phyloP scores from a whole-genome alignment of 768 basidiomycete species.

The Lactarius trivialis region DNA sequence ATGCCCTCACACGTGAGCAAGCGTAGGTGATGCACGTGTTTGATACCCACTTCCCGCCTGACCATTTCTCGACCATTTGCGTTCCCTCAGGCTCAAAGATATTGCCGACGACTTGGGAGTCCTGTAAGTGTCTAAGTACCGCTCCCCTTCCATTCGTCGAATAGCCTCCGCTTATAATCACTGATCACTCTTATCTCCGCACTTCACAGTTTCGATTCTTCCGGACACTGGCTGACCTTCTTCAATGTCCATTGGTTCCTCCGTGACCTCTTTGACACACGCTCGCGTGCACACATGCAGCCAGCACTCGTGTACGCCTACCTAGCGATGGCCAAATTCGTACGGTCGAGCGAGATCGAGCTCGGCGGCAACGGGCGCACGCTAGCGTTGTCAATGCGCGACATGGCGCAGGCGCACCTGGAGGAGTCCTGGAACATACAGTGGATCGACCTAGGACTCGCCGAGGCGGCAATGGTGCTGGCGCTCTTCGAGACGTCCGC shows the following conservation, averaged over 20 bases:
- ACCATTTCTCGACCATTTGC: neutral
- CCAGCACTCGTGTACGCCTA: constrained; percentile 64
- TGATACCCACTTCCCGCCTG: neutral
- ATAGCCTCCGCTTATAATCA: neutral
- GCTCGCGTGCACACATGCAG: constrained; percentile 52
- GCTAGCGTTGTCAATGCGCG: constrained; percentile 51
- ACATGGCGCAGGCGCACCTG: constrained; percentile 49
- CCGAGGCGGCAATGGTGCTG: constrained; percentile 70
- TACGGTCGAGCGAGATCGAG: constrained; percentile 66
- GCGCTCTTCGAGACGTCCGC: constrained; percentile 73
- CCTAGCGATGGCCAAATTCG: constrained; percentile 63
- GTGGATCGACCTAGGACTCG: constrained; percentile 57
- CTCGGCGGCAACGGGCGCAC: constrained; percentile 46
- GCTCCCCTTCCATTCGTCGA: constrained; percentile 2
- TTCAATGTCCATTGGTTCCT: constrained; percentile 53
- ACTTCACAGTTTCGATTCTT: constrained; percentile 51
- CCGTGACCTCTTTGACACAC: constrained; percentile 44
- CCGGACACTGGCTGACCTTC: constrained; percentile 63
- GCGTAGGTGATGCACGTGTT: constrained; percentile 31
- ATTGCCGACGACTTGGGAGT: constrained; percentile 45
- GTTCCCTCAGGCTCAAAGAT: constrained; percentile 37
- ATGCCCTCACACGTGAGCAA: constrained; percentile 36
- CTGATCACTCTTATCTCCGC: neutral
- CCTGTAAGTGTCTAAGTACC: constrained; percentile 36
- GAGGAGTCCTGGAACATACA: constrained; percentile 44